Conservation (phyloP, 179 eudicot genomes). For the Camellia oleifera region DNA sequence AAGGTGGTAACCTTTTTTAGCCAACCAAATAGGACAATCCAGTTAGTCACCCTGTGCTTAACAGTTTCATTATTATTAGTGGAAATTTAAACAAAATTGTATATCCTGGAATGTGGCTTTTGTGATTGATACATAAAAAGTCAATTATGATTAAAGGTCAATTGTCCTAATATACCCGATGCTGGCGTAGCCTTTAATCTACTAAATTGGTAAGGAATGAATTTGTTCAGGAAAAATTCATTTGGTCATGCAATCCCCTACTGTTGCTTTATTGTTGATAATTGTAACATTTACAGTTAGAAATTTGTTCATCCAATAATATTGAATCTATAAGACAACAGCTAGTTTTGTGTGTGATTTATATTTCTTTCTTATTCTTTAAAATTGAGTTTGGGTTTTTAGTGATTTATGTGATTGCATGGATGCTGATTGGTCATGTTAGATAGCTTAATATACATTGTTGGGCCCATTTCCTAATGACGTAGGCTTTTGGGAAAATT, state of each 20-base stretch:
- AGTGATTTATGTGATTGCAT: neutral
- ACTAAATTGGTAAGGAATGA: neutral
- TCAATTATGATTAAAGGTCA: neutral
- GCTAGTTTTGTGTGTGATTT: neutral
- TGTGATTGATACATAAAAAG: neutral
- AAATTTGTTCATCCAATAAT: neutral
- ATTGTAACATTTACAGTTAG: neutral
- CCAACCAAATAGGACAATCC: neutral
- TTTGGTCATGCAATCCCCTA: neutral
- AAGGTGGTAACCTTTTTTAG: conserved; percentile 1
- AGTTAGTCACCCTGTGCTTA: neutral
- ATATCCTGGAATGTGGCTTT: neutral
- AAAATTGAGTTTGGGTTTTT: neutral
- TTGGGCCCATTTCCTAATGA: too few species aligned
- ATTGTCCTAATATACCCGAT: neutral
- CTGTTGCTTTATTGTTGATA: neutral
- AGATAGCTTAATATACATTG: too few species aligned
- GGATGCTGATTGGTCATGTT: neutral
- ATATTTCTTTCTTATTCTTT: neutral
- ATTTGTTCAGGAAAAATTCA: neutral
- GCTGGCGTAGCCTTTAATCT: neutral
- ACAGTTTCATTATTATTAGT: neutral
- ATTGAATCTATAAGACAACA: neutral
- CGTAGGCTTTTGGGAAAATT: too few species aligned
- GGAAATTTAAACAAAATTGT: neutral